Conservation (phyloP, 148 eudicot species). For the Dysphania ambrosioides region DNA sequence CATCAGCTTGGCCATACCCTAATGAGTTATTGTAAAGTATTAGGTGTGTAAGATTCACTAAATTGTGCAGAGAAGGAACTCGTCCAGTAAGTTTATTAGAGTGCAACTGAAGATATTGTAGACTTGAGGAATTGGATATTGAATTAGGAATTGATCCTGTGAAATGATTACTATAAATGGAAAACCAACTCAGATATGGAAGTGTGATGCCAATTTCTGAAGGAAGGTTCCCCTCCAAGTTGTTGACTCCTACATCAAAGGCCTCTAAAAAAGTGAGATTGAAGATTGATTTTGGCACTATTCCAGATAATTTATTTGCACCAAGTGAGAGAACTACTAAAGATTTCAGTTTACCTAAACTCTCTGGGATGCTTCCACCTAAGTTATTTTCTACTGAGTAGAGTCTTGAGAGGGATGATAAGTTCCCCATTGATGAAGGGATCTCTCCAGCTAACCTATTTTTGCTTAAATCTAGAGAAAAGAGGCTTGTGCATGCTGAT, state of each 20-base stretch:
- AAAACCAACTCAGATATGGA: constrained; percentile 13
- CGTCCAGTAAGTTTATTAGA: constrained; percentile 15
- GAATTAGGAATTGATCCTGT: constrained; percentile 20
- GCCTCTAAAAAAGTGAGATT: constrained; percentile 10
- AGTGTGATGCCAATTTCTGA: constrained; percentile 15
- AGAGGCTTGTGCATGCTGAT: constrained; percentile 14
- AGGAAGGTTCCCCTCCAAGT: constrained; percentile 29
- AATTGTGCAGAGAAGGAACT: constrained; percentile 21
- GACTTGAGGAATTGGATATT: constrained; percentile 22
- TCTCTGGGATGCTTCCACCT: constrained; percentile 17
- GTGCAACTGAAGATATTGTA: neutral
- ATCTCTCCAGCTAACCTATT: constrained; percentile 31
- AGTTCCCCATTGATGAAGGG: constrained; percentile 29
- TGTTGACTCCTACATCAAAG: constrained; percentile 8
- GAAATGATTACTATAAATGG: neutral
- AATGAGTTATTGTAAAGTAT: constrained; percentile 19
- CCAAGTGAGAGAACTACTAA: neutral
- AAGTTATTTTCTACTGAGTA: neutral
- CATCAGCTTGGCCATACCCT: constrained; percentile 21
- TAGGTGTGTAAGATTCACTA: constrained; percentile 1
- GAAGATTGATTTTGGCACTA: constrained; percentile 24
- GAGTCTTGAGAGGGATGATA: neutral
- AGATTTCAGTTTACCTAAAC: constrained; percentile 12
- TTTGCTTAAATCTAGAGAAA: neutral
- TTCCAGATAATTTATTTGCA: constrained; percentile 15